Conservation (phyloP, 768 basidiomycete species). For the Xanthoconium stramineum region DNA sequence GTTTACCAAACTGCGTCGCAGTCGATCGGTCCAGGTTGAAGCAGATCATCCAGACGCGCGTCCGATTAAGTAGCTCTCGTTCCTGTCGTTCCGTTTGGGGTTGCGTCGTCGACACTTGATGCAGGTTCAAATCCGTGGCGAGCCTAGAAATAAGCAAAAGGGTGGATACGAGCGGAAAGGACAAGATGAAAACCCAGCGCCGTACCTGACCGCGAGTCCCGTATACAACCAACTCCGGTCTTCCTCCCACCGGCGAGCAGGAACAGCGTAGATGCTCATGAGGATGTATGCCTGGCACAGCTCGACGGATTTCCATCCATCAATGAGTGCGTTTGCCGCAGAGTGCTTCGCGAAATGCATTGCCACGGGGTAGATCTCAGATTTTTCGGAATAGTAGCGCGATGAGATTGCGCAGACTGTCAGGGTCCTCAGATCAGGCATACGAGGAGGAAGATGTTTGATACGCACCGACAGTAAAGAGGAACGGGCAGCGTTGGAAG, state of each 20-base stretch:
- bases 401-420: constrained; percentile 85
- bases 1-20: constrained; percentile 87
- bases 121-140: constrained; percentile 86
- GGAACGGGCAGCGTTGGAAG: constrained; percentile 82
- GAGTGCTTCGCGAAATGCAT: constrained; percentile 88
- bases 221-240: constrained; percentile 89
- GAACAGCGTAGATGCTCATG: constrained; percentile 78
- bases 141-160: constrained; percentile 42
- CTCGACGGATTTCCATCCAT: constrained; percentile 84
- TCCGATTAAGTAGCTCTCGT: constrained; percentile 80
- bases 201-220: constrained; percentile 76
- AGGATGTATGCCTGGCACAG: constrained; percentile 89
- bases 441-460: neutral
- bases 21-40: constrained; percentile 87
- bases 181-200: neutral
- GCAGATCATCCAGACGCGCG: constrained; percentile 88
- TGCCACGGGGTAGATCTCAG: constrained; percentile 81
- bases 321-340: constrained; percentile 75
- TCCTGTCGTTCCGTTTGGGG: constrained; percentile 73
- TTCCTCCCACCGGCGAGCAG: constrained; percentile 83
- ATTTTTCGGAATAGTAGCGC: constrained; percentile 72
- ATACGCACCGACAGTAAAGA: constrained; percentile 80
- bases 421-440: neutral
- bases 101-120: constrained; percentile 58
- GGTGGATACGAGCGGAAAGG: neutral